Evolutionary conservation across 129 eudicot species (phyloP), one percentile per base, ranked within the genome.

Genomic region (Centella asiatica): DNA sequence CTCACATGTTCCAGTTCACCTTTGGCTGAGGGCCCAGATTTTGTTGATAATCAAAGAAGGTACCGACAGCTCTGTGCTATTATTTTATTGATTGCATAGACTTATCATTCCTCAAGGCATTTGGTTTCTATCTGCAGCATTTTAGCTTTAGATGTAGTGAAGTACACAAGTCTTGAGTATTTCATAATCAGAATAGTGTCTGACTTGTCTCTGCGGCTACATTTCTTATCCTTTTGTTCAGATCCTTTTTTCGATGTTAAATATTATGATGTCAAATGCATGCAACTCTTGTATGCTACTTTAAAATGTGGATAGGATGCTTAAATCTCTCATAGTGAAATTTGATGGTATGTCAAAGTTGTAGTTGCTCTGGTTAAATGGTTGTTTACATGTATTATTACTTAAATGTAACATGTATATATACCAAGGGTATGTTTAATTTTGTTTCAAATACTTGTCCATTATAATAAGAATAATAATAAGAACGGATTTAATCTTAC

Each of bases 1-100:
- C 70, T 57, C 45, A 32, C 64, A n/a, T 77, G 90, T 74, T 92
- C 98, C 34, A 84, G 90, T 24, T 92, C 98, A 60, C 98, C 98
- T 46, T 73, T 57, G 17, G 98, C 90, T 4, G 98, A 90, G 77
- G 84, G 76, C 26, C 94, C 98, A 6, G 88, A 90, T 78, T 92
- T 79, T 68, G 90, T 92, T 44, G 73, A 72, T 36, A 87, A 69
- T 63, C 73, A 75, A 46, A 87, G 78, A 82, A 92, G 96, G 96
- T 87, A 72, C 32, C 57, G 18, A 45, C 44, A 34, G 23, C 25
- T 65, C 29, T 50, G 26, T 1, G 14, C 47, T 52, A 28, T 44
- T 36, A n/a, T 20, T 62, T 40, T 9, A 37, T 57, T 14, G 50
- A 20, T 57, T 53, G 47, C 29, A 37, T 57, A 20, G 20, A 33